Evolutionary conservation across 1,284 basidiomycete genomes (phyloP).

Genomic region (Peniophora sp.): DNA sequence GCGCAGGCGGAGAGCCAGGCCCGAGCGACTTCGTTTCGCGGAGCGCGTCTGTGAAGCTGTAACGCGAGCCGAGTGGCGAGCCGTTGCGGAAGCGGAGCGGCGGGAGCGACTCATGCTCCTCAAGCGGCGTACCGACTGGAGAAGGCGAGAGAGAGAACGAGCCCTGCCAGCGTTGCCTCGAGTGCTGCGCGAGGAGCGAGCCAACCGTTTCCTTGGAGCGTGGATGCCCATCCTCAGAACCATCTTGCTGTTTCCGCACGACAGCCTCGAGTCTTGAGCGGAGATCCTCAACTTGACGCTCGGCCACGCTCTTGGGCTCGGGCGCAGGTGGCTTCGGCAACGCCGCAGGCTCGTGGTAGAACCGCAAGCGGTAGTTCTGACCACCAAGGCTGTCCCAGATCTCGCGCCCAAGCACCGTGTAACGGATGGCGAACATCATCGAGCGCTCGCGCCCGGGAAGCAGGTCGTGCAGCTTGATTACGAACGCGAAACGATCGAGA

Average conservation of each 20-base stretch:
- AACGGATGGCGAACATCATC: slow-evolving; percentile 77
- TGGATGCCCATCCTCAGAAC: slow-evolving; percentile 15
- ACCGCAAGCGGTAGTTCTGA: slow-evolving; percentile 71
- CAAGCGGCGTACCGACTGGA: slow-evolving; percentile 6
- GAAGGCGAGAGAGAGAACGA: slow-evolving; percentile 3
- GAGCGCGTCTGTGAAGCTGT: slow-evolving; percentile 46
- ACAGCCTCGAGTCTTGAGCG: slow-evolving; percentile 51
- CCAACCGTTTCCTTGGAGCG: slow-evolving; percentile 15
- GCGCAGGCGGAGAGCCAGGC: too few species aligned
- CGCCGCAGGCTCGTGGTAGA: slow-evolving; percentile 24
- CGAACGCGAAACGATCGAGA: slow-evolving; percentile 66
- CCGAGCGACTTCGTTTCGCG: slow-evolving; percentile 36
- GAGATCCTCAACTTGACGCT: slow-evolving; percentile 28
- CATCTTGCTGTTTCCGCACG: slow-evolving; percentile 29
- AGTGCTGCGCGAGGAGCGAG: slow-evolving; percentile 9
- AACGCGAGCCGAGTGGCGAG: slow-evolving; percentile 37
- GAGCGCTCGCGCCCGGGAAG: slow-evolving; percentile 75
- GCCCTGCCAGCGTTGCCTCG: slow-evolving; percentile 8
- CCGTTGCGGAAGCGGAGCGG: slow-evolving; percentile 19
- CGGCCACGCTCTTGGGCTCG: slow-evolving; percentile 17
- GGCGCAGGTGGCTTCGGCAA: slow-evolving; percentile 13
- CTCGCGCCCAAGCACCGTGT: slow-evolving; percentile 62
- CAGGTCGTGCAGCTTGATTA: slow-evolving; percentile 59
- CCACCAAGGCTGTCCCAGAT: slow-evolving; percentile 92
- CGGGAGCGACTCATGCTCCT: slow-evolving; percentile 3